These are phyloP conservation scores for Rheum nobile DNA, from an alignment of 148 eudicot genomes.

Conservation along the genomic window DNA sequence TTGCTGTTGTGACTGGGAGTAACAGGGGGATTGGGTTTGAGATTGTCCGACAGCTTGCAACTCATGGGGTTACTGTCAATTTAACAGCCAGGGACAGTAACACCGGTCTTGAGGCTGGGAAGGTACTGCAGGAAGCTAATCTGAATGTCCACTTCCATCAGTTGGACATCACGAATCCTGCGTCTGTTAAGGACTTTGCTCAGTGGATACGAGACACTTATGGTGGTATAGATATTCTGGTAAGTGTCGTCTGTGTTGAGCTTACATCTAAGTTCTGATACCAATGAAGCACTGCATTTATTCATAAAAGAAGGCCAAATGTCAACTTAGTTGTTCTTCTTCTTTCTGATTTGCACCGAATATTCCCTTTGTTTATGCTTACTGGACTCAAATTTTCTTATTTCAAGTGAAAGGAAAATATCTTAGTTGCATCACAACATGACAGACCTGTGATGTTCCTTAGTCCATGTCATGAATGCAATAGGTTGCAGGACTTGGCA, in stretches of 20 bases:
- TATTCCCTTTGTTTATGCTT: neutral
- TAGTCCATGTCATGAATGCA: neutral
- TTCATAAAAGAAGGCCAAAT: neutral
- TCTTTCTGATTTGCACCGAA: neutral
- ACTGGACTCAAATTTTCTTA: neutral
- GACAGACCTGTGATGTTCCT: neutral
- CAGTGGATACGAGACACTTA: constrained; percentile 49
- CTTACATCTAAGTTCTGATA: neutral
- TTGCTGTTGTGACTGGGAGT: constrained; percentile 90
- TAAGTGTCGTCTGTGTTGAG: constrained; percentile 15
- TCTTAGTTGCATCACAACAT: neutral
- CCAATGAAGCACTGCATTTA: neutral
- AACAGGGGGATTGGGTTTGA: constrained; percentile 97
- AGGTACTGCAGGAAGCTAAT: constrained; percentile 73
- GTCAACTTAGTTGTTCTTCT: too few species aligned
- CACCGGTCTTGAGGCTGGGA: constrained; percentile 78
- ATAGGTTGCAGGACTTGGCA: neutral
- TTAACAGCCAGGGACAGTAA: constrained; percentile 63
- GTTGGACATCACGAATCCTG: constrained; percentile 63
- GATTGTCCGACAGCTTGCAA: constrained; percentile 68
- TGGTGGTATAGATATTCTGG: constrained; percentile 85
- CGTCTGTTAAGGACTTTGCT: constrained; percentile 43
- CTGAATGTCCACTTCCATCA: constrained; percentile 70
- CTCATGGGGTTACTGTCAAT: constrained; percentile 66
- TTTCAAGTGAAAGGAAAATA: neutral